Base-by-base conservation (phyloP, 129 eudicot species). In the Chrysanthemum makinoi region DNA sequence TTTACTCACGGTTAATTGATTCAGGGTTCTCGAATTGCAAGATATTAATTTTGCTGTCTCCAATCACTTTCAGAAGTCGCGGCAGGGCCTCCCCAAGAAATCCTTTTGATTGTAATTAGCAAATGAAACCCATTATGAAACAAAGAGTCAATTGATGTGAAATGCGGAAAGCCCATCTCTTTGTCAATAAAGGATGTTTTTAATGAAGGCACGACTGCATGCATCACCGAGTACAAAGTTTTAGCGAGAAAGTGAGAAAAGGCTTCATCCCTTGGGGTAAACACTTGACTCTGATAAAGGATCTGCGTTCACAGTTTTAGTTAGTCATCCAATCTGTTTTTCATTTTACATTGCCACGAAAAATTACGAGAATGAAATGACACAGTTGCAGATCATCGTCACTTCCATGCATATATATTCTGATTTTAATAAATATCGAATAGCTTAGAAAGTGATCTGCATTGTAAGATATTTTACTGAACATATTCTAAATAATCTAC, bases 261-360 rank as follows among this genome's bases (percentile, higher is more conserved):
- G 6, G 80, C 88, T 74, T 93, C 98, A 70, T 93, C 98, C 56
- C 98, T 83, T 15, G 98, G 98, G 93, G n/a, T 93, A 93, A 9
- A 85, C 19, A 2, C 16, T 85, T 6, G 88, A 55, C 66, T 93
- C 98, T 13, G 83, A 59, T 52, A 61, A 47, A 0, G 78, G 78
- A 79, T 79, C 82, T 79, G 78, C 13, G 39, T 19, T 44, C 68
- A n/a, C 15, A 16, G 33, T 16, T 63, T 64, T 64, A 1, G 0
- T n/a, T 15, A 7, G 6, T 35, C 6, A 30, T 3, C 35, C 35
- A 30, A 30, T 30, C 28, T 26, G 28, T 26, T 26, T 2, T 28
- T 28, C 33, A 28, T 28, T 28, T 28, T 28, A 28, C 33, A 28
- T 28, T 28, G 4, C 33, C 33, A 28, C 33, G 33, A 28, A 28